Evolutionary conservation across 306 rosid genomes (phyloP), one percentile per base, ranked within the genome.

Genomic region (Comarum palustre): DNA sequence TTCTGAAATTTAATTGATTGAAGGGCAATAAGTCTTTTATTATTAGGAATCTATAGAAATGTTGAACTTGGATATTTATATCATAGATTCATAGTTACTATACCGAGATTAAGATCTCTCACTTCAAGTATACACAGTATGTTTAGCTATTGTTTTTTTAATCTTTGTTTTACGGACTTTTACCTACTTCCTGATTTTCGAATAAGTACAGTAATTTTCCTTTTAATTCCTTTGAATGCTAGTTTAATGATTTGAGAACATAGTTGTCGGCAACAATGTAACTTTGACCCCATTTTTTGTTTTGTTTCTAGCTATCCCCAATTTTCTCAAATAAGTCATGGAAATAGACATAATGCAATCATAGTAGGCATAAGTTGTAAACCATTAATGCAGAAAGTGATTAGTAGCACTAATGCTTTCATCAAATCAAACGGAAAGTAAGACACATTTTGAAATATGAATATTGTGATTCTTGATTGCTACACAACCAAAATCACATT

Each of bases 331-430:
- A 19, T 32, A 39, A 50, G 42, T 69, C 62, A 50, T 34, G 61
- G 46, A 69, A 69, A 50, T 69, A 34, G 61, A 69, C 62, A 69
- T 12, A 20, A 11, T 50, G 46, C 13, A 69, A 64, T 64, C 31
- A 10, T 36, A 9, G 1, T 3, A 9, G 7, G 5, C 69, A 64
- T 64, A 38, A 64, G 67, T 17, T 16, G 14, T 32, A 16, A 17
- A 34, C 25, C 38, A 13, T 58, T 2, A 6, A 8, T 22, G 16
- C 3, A 31, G 36, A 10, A 60, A 36, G 4, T 36, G 48, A 64
- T 64, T 39, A 34, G 45, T 62, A 17, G 57, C 57, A 8, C 25
- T 2, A 43, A 45, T 16, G 9, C 57, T 24, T 15, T 45, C 34
- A 43, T 13, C 10, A 27, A 67, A 67, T 45, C 36, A 25, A 16